phyloP scores from a whole-genome alignment of 2,329 filamentous ascomycete genomes.

The Fusarium sp. region DNA sequence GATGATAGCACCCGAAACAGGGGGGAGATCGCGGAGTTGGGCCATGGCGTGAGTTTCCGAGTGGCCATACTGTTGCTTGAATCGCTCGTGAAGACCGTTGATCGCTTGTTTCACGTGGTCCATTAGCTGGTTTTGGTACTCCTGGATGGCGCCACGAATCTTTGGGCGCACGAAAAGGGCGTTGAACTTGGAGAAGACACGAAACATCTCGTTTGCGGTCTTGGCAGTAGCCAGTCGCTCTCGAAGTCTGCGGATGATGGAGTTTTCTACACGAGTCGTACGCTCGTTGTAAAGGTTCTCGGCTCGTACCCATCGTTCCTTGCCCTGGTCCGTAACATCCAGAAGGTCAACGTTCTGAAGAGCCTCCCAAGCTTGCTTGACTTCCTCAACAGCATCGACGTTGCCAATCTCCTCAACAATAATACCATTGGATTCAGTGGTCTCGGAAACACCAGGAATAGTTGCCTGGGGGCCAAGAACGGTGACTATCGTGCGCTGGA shows the following conservation, averaged over 20 bases:
- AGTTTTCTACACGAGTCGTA: conserved; percentile 97
- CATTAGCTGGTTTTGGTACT: conserved; percentile 98
- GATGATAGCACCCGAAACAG: conserved; percentile 96
- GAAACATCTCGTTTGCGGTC: conserved; percentile 99
- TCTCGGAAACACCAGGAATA: conserved; percentile 64
- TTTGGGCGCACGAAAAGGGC: conserved; percentile 98
- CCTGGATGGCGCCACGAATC: conserved; percentile 95
- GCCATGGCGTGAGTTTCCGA: conserved; percentile 99
- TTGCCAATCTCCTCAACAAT: conserved; percentile 96
- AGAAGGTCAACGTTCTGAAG: conserved; percentile 95
- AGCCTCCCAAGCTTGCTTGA: conserved; percentile 92
- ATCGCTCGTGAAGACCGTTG: conserved; percentile 89
- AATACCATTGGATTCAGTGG: conserved; percentile 67
- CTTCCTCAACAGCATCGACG: conserved; percentile 96
- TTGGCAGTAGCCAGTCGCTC: conserved; percentile 95
- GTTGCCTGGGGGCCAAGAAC: conserved; percentile 84
- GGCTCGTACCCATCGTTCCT: conserved; percentile 89
- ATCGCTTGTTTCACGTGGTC: conserved; percentile 99
- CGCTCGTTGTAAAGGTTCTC: conserved; percentile 98
- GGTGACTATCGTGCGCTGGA: conserved; percentile 95
- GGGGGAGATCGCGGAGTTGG: conserved; percentile 92
- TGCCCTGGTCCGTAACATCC: conserved; percentile 90
- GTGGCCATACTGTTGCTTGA: conserved; percentile 98
- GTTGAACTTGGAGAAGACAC: conserved; percentile 99
- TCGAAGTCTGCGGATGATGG: conserved; percentile 92